Evolutionary conservation across 352 stramenopile genomes (phyloP).

Genomic region (Plasmopara viticola): DNA sequence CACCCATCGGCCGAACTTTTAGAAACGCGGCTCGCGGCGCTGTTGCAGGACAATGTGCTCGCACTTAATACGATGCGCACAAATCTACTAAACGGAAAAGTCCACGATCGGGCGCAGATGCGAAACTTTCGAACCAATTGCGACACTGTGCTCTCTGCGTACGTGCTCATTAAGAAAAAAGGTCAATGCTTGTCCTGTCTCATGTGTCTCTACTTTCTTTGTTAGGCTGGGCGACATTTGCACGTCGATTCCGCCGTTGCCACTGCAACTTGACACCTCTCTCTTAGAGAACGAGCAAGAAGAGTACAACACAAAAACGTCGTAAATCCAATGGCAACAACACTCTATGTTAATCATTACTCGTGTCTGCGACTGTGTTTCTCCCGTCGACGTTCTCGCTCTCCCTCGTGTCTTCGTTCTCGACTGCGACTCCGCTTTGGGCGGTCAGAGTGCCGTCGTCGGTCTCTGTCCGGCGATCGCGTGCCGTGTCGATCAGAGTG

Average conservation of each 20-base stretch:
- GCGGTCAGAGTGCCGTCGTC: constrained; percentile 8
- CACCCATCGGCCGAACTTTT: constrained; percentile 22
- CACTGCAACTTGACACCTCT: constrained; percentile 62
- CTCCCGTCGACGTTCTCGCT: constrained; percentile 6
- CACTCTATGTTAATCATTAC: no score
- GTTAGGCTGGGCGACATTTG: constrained; percentile 50
- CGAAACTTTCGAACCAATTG: constrained; percentile 64
- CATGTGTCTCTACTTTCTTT: background rate
- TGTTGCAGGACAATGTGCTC: constrained; percentile 65
- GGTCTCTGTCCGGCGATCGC: constrained; percentile 6
- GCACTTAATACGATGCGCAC: constrained; percentile 59
- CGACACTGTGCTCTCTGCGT: constrained; percentile 49
- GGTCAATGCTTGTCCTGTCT: background rate
- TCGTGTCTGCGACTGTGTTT: no score
- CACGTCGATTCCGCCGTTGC: constrained; percentile 56
- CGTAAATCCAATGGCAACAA: no score
- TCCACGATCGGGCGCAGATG: constrained; percentile 43
- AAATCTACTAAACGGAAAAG: constrained; percentile 57
- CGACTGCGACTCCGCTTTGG: constrained; percentile 10
- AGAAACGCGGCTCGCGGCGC: constrained; percentile 41
- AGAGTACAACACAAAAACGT: constrained; percentile 7
- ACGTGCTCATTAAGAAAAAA: constrained; percentile 16
- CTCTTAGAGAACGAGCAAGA: constrained; percentile 33
- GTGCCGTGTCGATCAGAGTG: background rate
- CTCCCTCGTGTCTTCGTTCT: constrained; percentile 1